Conservation (phyloP, 164 flowering plant species). For the Malania oleifera region DNA sequence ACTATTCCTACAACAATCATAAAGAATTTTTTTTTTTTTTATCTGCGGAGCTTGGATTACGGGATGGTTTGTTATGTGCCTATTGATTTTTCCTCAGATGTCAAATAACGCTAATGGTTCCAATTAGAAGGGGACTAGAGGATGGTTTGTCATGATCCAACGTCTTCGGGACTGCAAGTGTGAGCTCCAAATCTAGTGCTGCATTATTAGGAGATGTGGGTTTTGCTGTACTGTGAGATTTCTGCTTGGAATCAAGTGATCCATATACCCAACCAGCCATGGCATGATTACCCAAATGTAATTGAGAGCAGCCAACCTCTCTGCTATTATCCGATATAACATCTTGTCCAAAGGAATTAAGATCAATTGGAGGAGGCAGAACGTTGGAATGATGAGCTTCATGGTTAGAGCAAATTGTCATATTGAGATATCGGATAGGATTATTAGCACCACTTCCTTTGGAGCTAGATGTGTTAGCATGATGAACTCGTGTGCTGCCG, state of each 20-base stretch:
- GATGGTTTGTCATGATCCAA: slow-evolving; percentile 27
- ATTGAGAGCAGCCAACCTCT: slow-evolving; percentile 6
- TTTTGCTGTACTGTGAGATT: background rate
- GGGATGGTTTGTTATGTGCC: too few species aligned
- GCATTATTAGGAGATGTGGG: slow-evolving; percentile 2
- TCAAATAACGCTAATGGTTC: slow-evolving; percentile 45
- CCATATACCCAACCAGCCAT: slow-evolving; percentile 11
- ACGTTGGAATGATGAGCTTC: slow-evolving; percentile 5
- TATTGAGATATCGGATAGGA: slow-evolving; percentile 4
- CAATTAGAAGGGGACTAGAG: slow-evolving; percentile 21
- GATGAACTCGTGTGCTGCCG: background rate
- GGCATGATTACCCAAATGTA: slow-evolving; percentile 1
- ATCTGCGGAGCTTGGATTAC: too few species aligned
- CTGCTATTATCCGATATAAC: slow-evolving; percentile 5
- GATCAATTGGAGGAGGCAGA: slow-evolving; percentile 10
- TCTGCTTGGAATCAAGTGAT: slow-evolving; percentile 8
- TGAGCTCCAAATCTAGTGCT: slow-evolving; percentile 46
- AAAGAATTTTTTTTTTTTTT: too few species aligned
- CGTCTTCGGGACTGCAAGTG: slow-evolving; percentile 38
- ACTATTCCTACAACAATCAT: too few species aligned
- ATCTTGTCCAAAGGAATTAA: slow-evolving; percentile 14
- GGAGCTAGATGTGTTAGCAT: background rate
- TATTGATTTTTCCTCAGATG: background rate
- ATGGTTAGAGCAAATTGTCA: background rate
- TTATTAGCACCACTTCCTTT: slow-evolving; percentile 10